Evolutionary conservation across 805 yeast species (phyloP).

Genomic region (Peterozyma xylosa): DNA sequence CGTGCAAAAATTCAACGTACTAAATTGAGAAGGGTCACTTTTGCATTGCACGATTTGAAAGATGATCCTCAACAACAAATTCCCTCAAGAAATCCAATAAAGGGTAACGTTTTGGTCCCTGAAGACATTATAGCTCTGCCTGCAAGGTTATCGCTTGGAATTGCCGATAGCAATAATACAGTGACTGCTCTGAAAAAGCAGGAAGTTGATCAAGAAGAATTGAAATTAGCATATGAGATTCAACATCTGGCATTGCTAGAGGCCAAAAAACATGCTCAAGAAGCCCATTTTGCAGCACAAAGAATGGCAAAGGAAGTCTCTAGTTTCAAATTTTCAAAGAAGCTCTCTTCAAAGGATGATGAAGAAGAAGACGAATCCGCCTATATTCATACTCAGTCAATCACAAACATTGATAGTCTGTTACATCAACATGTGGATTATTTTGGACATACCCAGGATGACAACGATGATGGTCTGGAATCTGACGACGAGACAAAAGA

Average conservation of each 20-base stretch:
- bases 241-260: constrained; percentile 48
- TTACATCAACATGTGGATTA: constrained; percentile 37
- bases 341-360: constrained; percentile 14
- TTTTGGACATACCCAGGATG: constrained; percentile 13
- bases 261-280: constrained; percentile 66
- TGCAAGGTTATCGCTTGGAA: constrained; percentile 61
- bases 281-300: constrained; percentile 67
- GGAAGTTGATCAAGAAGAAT: constrained; percentile 34
- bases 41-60: constrained; percentile 39
- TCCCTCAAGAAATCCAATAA: constrained; percentile 46
- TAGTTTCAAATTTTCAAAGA: constrained; percentile 25
- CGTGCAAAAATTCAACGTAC: constrained; percentile 18
- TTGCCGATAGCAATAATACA: constrained; percentile 38
- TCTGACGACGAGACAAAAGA: constrained; percentile 7
- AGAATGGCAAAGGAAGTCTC: constrained; percentile 62
- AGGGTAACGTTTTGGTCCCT: constrained; percentile 51
- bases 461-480: constrained; percentile 7
- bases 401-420: constrained; percentile 64
- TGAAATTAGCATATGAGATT: constrained; percentile 50
- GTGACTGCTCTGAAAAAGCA: constrained; percentile 17
- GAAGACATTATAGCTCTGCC: constrained; percentile 62
- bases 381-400: constrained; percentile 10
- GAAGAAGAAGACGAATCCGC: constrained; percentile 12
- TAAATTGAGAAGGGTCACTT: constrained; percentile 37
- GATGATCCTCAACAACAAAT: constrained; percentile 58